Conservation (phyloP, 345 rosid genomes). For the Cardamine chenopodiifolia region DNA sequence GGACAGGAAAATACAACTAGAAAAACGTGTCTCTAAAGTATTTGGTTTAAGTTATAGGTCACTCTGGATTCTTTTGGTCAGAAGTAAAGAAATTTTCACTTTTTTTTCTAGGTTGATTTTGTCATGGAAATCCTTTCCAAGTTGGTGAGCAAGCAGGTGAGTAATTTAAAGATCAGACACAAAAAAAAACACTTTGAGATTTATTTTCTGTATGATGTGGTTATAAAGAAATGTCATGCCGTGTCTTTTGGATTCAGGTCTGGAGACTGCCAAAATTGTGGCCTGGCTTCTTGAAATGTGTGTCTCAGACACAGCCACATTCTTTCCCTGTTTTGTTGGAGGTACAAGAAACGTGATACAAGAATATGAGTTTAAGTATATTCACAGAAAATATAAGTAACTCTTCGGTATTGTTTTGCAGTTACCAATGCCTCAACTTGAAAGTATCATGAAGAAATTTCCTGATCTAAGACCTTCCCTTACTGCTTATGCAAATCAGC, state of each 20-base stretch:
- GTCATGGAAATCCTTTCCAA: conserved; percentile 94
- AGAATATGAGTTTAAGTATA: background rate
- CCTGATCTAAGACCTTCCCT: conserved; percentile 72
- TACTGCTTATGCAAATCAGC: conserved; percentile 69
- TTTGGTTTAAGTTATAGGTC: conserved; percentile 5
- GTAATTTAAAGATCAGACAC: conserved; percentile 26
- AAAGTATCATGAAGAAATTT: conserved; percentile 74
- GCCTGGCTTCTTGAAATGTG: conserved; percentile 97
- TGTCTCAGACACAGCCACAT: conserved; percentile 92
- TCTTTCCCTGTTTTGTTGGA: conserved; percentile 79
- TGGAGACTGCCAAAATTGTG: conserved; percentile 99
- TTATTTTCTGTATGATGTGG: background rate
- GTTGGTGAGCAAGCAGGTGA: conserved; percentile 89
- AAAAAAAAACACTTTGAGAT: conserved; percentile 18
- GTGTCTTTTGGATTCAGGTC: conserved; percentile 50
- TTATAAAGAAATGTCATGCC: conserved; percentile 10
- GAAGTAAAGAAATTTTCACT: background rate
- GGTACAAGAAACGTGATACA: conserved; percentile 47
- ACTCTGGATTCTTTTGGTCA: conserved; percentile 8
- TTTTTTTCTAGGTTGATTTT: conserved; percentile 74
- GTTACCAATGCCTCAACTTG: conserved; percentile 87
- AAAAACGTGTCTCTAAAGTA: conserved; percentile 4
- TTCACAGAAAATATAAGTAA: conserved; percentile 4
- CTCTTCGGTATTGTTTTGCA: conserved; percentile 47
- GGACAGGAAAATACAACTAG: conserved; percentile 10